These are phyloP conservation scores for Periconia sp. DNA, from an alignment of 2,329 filamentous ascomycete genomes.

Conservation along the genomic window DNA sequence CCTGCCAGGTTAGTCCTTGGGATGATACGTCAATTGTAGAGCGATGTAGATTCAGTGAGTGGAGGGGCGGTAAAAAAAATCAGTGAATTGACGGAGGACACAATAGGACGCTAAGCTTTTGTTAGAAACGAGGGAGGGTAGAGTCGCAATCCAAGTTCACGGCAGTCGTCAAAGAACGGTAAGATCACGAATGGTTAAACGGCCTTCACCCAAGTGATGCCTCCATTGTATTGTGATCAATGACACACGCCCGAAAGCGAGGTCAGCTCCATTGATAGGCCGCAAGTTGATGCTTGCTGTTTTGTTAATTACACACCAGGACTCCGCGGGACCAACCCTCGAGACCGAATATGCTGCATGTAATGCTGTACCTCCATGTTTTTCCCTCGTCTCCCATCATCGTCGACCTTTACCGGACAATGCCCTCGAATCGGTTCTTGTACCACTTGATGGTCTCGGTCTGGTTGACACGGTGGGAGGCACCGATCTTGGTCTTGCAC, in stretches of 20 bases:
- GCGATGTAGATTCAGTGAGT: too few relatives aligned
- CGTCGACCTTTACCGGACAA: constrained; percentile 82
- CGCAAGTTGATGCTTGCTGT: constrained; percentile 49
- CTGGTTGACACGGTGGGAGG: constrained; percentile 91
- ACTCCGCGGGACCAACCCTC: constrained; percentile 46
- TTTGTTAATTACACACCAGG: constrained; percentile 50
- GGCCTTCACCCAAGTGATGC: constrained; percentile 64
- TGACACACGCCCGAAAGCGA: constrained; percentile 42
- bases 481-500: constrained; percentile 83
- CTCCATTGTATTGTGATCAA: constrained; percentile 61
- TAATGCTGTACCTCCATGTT: constrained; percentile 42
- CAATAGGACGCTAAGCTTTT: too few relatives aligned
- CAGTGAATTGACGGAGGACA: too few relatives aligned
- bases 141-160: constrained; percentile 2
- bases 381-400: constrained; percentile 27
- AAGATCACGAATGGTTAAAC: constrained; percentile 63
- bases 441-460: constrained; percentile 98
- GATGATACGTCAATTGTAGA: too few relatives aligned
- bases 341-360: constrained; percentile 46
- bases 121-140: too few relatives aligned
- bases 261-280: constrained; percentile 55
- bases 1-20: too few relatives aligned
- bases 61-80: too few relatives aligned
- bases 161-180: constrained; percentile 4
- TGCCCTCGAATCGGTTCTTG: constrained; percentile 95